Evolutionary conservation across 2,329 filamentous ascomycete genomes (phyloP).

Genomic region (Cadophora malorum): DNA sequence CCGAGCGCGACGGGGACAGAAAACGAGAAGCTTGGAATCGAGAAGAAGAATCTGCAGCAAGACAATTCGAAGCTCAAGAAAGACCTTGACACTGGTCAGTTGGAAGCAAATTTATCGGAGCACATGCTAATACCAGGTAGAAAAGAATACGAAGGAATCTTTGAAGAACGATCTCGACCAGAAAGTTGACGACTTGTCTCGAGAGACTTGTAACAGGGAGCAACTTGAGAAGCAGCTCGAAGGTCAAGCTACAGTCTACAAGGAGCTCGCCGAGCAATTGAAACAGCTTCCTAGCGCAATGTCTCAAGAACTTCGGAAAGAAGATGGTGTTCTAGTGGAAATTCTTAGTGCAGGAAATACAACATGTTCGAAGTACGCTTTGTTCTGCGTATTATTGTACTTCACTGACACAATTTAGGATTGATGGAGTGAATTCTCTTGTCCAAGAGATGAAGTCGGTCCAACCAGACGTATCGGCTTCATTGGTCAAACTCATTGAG

Average conservation of each 20-base stretch:
- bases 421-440: constrained; percentile 33
- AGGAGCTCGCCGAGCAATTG: constrained; percentile 36
- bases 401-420: constrained; percentile 31
- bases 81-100: constrained; percentile 3
- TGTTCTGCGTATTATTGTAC: neutral
- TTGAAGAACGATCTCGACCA: constrained; percentile 31
- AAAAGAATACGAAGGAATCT: constrained; percentile 18
- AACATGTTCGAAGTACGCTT: constrained; percentile 43
- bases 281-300: constrained; percentile 31
- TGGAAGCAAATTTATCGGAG: neutral
- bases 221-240: constrained; percentile 35
- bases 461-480: constrained; percentile 27
- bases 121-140: constrained; percentile 10
- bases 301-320: constrained; percentile 31
- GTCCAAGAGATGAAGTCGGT: constrained; percentile 29
- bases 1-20: neutral
- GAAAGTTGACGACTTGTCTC: constrained; percentile 28
- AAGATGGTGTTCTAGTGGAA: constrained; percentile 34
- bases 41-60: neutral
- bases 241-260: constrained; percentile 27
- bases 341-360: constrained; percentile 29
- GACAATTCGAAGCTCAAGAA: constrained; percentile 5
- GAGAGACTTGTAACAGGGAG: constrained; percentile 29
- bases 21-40: constrained; percentile 1
- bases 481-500: constrained; percentile 37